These are phyloP conservation scores for Coniosporium tulheliwenetii DNA, from an alignment of 2,329 filamentous ascomycete genomes.

Conservation along the genomic window DNA sequence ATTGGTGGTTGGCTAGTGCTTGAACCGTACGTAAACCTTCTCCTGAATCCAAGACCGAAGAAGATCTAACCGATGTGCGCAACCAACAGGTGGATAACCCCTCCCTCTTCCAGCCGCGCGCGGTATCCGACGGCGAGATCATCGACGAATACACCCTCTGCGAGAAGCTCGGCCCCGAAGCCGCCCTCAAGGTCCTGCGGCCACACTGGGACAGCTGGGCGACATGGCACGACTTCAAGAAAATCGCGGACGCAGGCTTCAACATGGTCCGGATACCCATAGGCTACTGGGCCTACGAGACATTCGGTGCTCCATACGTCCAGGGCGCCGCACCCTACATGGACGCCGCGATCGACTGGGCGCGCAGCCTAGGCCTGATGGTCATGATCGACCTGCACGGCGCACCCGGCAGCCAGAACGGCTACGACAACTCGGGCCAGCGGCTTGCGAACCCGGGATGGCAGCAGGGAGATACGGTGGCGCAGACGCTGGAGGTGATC, in stretches of 20 bases:
- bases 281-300: constrained; percentile 44
- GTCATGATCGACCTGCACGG: constrained; percentile 46
- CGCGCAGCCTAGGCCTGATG: constrained; percentile 34
- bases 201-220: constrained; percentile 37
- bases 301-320: constrained; percentile 33
- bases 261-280: constrained; percentile 44
- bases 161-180: constrained; percentile 30
- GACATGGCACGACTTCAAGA: constrained; percentile 36
- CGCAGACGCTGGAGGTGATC: constrained; percentile 40
- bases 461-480: constrained; percentile 30
- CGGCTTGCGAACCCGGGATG: constrained; percentile 26
- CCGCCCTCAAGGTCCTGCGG: constrained; percentile 27
- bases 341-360: constrained; percentile 41
- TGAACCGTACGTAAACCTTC: constrained; percentile 19
- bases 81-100: constrained; percentile 36
- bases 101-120: constrained; percentile 32
- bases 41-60: too few relatives aligned
- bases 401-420: constrained; percentile 41
- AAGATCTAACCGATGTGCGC: background rate
- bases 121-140: constrained; percentile 14
- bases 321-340: constrained; percentile 36
- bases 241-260: constrained; percentile 40
- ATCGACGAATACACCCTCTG: constrained; percentile 38
- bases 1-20: constrained; percentile 35
- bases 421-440: constrained; percentile 47